phyloP scores from a whole-genome alignment of 139 green algal genomes.

The Coccomyxa sp. region DNA sequence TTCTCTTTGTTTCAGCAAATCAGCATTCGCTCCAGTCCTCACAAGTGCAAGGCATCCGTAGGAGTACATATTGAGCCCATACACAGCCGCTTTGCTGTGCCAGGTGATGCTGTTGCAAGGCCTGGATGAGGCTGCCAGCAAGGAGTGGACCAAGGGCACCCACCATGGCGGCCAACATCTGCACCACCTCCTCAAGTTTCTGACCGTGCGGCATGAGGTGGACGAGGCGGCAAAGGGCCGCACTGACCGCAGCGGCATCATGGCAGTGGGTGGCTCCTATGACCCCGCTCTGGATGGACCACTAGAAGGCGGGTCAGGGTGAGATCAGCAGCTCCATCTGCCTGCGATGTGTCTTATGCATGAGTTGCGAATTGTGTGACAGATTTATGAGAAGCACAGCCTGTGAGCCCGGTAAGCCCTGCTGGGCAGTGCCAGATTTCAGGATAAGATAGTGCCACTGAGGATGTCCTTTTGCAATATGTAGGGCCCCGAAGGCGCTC shows the following conservation, averaged over 20 bases:
- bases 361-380: no score
- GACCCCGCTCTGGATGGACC: conserved; percentile 54
- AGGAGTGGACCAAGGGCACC: conserved; percentile 28
- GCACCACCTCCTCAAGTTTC: conserved; percentile 47
- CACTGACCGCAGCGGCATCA: conserved; percentile 40
- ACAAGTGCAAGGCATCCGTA: not conserved
- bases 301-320: not conserved
- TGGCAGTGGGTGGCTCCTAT: conserved; percentile 53
- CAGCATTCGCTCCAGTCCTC: no score
- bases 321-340: not conserved
- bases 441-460: no score
- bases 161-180: conserved; percentile 31
- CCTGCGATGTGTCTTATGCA: not conserved
- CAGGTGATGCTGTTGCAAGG: conserved; percentile 61
- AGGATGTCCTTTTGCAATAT: no score
- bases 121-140: conserved; percentile 22
- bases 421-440: no score
- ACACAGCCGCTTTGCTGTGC: not conserved
- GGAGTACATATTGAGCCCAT: not conserved
- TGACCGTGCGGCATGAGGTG: conserved; percentile 41
- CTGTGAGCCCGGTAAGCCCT: no score
- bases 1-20: no score
- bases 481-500: conserved; percentile 45
- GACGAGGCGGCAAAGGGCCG: conserved; percentile 9
- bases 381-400: no score